Evolutionary conservation across 805 yeast species (phyloP).

Genomic region (Ogataea nakhonphanomensis): DNA sequence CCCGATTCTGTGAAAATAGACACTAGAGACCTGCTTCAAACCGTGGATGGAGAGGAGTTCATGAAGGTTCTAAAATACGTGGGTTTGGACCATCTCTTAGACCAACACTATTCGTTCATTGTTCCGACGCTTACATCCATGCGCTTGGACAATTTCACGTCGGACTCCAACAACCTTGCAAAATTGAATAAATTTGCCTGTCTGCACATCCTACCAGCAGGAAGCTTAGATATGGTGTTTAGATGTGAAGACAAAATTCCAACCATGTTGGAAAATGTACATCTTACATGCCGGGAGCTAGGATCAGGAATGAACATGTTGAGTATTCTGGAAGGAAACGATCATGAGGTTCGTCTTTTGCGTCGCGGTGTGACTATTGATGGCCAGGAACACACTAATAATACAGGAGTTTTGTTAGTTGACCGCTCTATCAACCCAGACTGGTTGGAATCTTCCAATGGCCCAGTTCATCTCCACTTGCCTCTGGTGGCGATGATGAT

Average conservation of each 20-base stretch:
- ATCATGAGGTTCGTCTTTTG: constrained; percentile 56
- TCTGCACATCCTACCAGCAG: constrained; percentile 66
- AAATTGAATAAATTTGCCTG: constrained; percentile 51
- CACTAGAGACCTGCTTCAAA: constrained; percentile 50
- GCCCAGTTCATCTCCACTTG: constrained; percentile 54
- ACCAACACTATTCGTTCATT: constrained; percentile 55
- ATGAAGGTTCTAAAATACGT: constrained; percentile 41
- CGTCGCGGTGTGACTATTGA: constrained; percentile 57
- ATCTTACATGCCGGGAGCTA: constrained; percentile 42
- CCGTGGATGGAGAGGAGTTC: constrained; percentile 51
- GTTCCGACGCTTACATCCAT: constrained; percentile 67
- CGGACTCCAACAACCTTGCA: constrained; percentile 33
- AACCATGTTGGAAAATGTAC: constrained; percentile 43
- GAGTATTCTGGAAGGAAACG: constrained; percentile 44
- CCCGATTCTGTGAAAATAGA: constrained; percentile 57
- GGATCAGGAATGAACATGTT: constrained; percentile 37
- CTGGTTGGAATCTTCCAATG: constrained; percentile 49
- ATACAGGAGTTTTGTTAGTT: constrained; percentile 56
- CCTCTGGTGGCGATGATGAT: constrained; percentile 67
- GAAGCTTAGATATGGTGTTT: constrained; percentile 44
- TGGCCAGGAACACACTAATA: constrained; percentile 5
- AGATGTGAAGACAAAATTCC: constrained; percentile 45
- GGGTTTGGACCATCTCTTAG: constrained; percentile 42
- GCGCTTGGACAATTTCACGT: constrained; percentile 46
- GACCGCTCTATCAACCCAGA: constrained; percentile 64